Evolutionary conservation across 345 rosid species (phyloP).

Genomic region (Euphorbia lathyris): DNA sequence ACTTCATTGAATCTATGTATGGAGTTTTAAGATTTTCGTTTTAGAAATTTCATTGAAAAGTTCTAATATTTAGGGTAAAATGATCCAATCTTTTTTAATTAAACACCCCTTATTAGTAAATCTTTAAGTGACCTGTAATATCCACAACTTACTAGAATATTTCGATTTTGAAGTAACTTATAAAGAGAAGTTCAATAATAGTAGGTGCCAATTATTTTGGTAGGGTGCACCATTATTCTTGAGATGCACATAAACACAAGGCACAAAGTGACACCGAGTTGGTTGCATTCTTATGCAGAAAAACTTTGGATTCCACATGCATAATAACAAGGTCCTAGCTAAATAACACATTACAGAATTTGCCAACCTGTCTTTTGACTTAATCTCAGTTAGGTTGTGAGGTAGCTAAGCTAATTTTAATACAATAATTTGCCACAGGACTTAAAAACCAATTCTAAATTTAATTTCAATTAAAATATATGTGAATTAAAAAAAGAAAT

Average conservation of each 20-base stretch:
- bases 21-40: too few relatives aligned
- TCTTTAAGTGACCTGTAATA: background rate
- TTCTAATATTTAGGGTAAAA: too few relatives aligned
- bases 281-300: background rate
- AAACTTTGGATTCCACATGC: conserved; percentile 10
- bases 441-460: conserved; percentile 13
- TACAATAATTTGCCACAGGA: conserved; percentile 10
- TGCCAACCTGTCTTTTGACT: conserved; percentile 20
- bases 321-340: conserved; percentile 6
- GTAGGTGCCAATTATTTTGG: too few relatives aligned
- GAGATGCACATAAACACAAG: background rate
- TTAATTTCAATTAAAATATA: conserved; percentile 14
- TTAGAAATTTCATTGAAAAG: too few relatives aligned
- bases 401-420: conserved; percentile 22
- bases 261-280: background rate
- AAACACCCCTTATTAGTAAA: too few relatives aligned
- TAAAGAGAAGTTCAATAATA: background rate
- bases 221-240: too few relatives aligned
- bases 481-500: background rate
- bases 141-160: background rate
- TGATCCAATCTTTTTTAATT: too few relatives aligned
- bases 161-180: background rate
- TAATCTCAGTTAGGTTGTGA: conserved; percentile 9
- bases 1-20: too few relatives aligned
- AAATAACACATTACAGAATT: conserved; percentile 12